phyloP scores from a whole-genome alignment of 805 yeast species.

The Pichia sporocuriosa region DNA sequence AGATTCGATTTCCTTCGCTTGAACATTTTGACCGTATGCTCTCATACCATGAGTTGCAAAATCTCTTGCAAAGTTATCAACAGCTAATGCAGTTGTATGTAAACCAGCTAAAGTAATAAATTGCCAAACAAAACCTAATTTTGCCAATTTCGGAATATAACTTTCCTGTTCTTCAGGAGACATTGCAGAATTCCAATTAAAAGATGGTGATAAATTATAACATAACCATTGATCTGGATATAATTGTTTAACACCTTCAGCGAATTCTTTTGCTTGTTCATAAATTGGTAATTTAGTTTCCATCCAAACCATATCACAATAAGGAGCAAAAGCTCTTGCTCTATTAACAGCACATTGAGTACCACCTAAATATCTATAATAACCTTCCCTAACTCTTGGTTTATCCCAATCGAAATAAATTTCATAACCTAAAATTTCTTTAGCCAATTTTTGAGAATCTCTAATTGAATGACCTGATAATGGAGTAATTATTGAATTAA shows the following conservation, averaged over 20 bases:
- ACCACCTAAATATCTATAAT: conserved; percentile 93
- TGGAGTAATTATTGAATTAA: conserved; percentile 66
- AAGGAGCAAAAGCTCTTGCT: conserved; percentile 92
- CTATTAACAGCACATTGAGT: conserved; percentile 96
- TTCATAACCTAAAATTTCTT: conserved; percentile 70
- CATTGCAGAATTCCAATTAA: conserved; percentile 98
- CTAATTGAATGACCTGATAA: conserved; percentile 66
- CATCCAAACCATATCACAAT: conserved; percentile 96
- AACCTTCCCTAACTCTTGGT: conserved; percentile 93
- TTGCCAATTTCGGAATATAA: conserved; percentile 77
- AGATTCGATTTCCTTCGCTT: conserved; percentile 76
- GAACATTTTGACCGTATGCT: conserved; percentile 87
- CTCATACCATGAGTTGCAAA: conserved; percentile 85
- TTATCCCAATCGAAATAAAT: conserved; percentile 91
- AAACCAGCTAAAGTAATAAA: conserved; percentile 95
- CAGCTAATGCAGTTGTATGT: conserved; percentile 91
- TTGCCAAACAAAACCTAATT: conserved; percentile 95
- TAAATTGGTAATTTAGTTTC: conserved; percentile 93
- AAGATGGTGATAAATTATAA: conserved; percentile 92
- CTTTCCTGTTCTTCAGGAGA: conserved; percentile 79
- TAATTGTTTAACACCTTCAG: conserved; percentile 76
- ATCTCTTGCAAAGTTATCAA: conserved; percentile 74
- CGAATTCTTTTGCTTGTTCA: conserved; percentile 89
- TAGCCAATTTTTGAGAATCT: conserved; percentile 74
- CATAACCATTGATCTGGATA: conserved; percentile 94